A percentile compares a stretch with the other conserved stretches of the same genome.
Conservation (phyloP, 2,329 filamentous ascomycete species). For the Aspergillus phoenicis region DNA sequence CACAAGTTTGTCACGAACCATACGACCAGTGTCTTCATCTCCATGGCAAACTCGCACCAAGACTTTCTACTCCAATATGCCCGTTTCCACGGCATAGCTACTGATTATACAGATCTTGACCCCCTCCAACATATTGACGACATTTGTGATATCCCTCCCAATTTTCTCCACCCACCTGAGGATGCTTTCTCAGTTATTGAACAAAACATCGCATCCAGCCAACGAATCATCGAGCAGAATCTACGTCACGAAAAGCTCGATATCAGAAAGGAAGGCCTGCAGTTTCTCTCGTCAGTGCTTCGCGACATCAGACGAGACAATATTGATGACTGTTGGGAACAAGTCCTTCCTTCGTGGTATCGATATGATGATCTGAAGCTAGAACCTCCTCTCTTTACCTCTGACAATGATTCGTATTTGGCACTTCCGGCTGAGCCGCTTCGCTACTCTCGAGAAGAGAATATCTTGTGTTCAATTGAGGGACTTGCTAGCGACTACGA, state of each 20-base stretch:
- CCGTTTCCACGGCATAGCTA: slow-evolving; percentile 47
- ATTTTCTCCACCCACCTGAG: slow-evolving; percentile 10
- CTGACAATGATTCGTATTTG: slow-evolving; percentile 48
- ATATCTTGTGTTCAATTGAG: neutral
- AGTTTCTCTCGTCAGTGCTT: slow-evolving; percentile 35
- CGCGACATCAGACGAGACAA: slow-evolving; percentile 17
- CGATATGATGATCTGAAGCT: slow-evolving; percentile 39
- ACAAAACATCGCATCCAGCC: slow-evolving; percentile 11
- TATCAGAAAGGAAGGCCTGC: slow-evolving; percentile 33
- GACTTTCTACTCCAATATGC: slow-evolving; percentile 51
- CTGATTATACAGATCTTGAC: slow-evolving; percentile 37
- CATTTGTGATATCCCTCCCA: slow-evolving; percentile 15
- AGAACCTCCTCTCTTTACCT: slow-evolving; percentile 51
- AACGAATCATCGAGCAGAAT: slow-evolving; percentile 14
- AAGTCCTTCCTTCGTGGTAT: slow-evolving; percentile 24
- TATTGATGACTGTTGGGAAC: slow-evolving; percentile 20
- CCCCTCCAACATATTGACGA: slow-evolving; percentile 25
- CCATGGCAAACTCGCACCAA: slow-evolving; percentile 27
- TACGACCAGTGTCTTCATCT: neutral
- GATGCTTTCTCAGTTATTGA: slow-evolving; percentile 25
- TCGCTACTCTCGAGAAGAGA: neutral
- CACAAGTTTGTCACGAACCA: neutral
- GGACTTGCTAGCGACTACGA: neutral
- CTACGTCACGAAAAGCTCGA: slow-evolving; percentile 37
- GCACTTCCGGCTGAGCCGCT: slow-evolving; percentile 38